Evolutionary conservation across 1,284 basidiomycete species (phyloP), one percentile per base, ranked within the genome.

Genomic region (Pisolithus thermaeus): DNA sequence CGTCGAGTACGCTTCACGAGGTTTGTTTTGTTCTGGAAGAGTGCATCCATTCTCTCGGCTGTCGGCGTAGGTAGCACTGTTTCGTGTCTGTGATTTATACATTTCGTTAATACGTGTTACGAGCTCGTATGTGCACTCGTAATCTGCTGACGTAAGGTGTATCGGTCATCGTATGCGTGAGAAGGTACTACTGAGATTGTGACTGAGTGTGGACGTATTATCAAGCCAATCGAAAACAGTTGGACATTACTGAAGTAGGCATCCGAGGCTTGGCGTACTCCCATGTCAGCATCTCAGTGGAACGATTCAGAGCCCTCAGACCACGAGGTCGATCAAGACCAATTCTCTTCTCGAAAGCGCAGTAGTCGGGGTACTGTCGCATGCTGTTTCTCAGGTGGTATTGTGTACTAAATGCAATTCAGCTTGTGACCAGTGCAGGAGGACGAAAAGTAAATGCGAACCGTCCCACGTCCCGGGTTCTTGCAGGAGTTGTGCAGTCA

Each of bases 401-500:
- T 51, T 50, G 18, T 40, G 41, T 32, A 27, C 49, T 52, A 28
- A 57, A 48, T 45, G 48, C 47, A 45, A 41, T 27, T 52, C 40
- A 88, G 88, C 87, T 39, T 91, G 88, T 61, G 86, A 90, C 72
- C 86, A 90, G 61, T 92, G 90, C 60, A 76, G 90, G 52, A 90
- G 89, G 69, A 85, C 85, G 4, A 92, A 92, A 70, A 89, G 86
- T 72, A 91, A 91, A 68, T 92, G 90, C 64, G 86, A 90, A 60
- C 77, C 82, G 40, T 73, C 76, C 41, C 66, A 66, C 4, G 75
- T 76, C 7, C 71, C 70, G 16, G 68, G 72, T 8, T 73, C 73
- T 16, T 91, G 88, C 66, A 86, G 83, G 65, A 88, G 83, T 57
- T 91, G 88, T 62, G 67, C 74, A 25, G 60, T 79, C 32, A 74